phyloP scores from a whole-genome alignment of 1,139 yeast species.

The Kurtzmaniella quercitrusa region DNA sequence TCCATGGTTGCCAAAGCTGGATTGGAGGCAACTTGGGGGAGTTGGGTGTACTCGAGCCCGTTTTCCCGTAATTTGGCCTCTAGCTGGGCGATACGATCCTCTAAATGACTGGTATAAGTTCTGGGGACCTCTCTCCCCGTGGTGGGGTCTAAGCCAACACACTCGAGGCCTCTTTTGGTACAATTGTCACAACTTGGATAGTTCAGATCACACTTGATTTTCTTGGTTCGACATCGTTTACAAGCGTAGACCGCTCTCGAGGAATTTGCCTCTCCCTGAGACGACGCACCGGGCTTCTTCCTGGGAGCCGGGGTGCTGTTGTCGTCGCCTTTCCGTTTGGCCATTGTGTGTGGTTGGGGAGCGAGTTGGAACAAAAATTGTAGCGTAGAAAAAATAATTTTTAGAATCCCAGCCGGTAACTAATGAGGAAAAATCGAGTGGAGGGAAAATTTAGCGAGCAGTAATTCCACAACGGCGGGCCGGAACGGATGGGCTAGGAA shows the following conservation, averaged over 20 bases:
- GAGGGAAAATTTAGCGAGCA: not conserved
- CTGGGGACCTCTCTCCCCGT: conserved; percentile 86
- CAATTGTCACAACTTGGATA: conserved; percentile 78
- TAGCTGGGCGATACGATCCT: conserved; percentile 54
- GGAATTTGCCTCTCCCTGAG: conserved; percentile 16
- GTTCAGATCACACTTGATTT: conserved; percentile 78
- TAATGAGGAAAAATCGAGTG: not conserved
- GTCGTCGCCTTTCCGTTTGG: not conserved
- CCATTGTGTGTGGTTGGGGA: not conserved
- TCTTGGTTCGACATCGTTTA: conserved; percentile 72
- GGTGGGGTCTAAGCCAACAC: conserved; percentile 82
- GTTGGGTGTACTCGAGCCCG: conserved; percentile 27
- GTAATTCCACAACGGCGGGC: not conserved
- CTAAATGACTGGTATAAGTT: conserved; percentile 71
- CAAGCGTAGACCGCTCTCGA: conserved; percentile 73
- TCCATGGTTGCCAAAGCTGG: not conserved
- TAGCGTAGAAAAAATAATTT: not conserved
- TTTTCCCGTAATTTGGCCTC: conserved; percentile 45
- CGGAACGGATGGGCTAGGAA: not conserved
- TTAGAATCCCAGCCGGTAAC: not conserved
- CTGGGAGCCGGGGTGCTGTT: conserved; percentile 1
- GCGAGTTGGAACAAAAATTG: not conserved
- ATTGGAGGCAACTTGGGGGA: not conserved
- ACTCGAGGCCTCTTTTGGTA: conserved; percentile 61
- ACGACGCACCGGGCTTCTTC: conserved; percentile 5